Evolutionary conservation across 2,329 filamentous ascomycete genomes (phyloP).

Genomic region (Penicillium carneum): DNA sequence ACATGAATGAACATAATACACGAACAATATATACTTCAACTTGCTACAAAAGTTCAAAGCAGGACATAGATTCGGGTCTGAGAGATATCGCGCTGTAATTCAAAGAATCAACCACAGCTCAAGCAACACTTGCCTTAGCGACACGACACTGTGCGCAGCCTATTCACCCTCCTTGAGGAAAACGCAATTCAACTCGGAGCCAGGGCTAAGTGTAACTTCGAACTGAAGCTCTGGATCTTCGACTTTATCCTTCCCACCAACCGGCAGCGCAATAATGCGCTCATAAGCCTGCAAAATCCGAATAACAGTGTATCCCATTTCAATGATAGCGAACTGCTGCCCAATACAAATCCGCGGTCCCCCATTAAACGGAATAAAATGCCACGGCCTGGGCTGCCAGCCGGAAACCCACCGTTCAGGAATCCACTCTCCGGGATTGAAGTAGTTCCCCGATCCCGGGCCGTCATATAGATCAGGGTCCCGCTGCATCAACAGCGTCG

Average conservation of each 20-base stretch:
- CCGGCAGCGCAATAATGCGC: constrained; percentile 45
- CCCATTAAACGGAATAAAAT: constrained; percentile 64
- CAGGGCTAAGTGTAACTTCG: constrained; percentile 51
- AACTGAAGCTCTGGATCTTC: constrained; percentile 48
- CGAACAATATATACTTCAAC: neutral
- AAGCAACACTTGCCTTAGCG: neutral
- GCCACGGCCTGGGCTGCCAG: constrained; percentile 62
- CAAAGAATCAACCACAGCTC: neutral
- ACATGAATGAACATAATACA: no score
- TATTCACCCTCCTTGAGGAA: constrained; percentile 45
- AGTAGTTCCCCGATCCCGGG: constrained; percentile 44
- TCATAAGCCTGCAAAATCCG: constrained; percentile 54
- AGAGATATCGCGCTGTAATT: neutral
- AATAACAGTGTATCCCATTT: constrained; percentile 62
- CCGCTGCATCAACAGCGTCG: constrained; percentile 61
- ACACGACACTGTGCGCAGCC: constrained; percentile 3
- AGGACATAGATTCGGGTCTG: neutral
- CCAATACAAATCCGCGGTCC: constrained; percentile 64
- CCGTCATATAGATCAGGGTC: constrained; percentile 59
- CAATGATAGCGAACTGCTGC: constrained; percentile 66
- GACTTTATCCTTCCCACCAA: constrained; percentile 42
- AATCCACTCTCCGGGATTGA: constrained; percentile 55
- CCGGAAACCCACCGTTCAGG: constrained; percentile 60
- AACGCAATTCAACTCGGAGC: constrained; percentile 49
- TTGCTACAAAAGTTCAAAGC: neutral